Percentiles rank a stretch among this genome's conserved stretches.
phyloP scores from a whole-genome alignment of 179 eudicot species.

The Carnegiea gigantea region DNA sequence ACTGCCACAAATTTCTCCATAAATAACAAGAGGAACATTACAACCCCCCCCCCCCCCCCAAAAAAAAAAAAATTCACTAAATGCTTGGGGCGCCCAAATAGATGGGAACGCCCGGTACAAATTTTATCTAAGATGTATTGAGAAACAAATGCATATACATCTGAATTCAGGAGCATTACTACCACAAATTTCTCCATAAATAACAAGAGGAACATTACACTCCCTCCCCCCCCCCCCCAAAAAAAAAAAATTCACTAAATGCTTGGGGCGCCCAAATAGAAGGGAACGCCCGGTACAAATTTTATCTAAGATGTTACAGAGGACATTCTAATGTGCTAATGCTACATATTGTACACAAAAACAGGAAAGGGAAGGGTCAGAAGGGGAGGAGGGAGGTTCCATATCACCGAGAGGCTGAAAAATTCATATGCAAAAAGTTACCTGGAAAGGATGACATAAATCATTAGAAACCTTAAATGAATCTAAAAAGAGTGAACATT shows the following conservation, averaged over 20 bases:
- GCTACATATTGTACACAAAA: constrained; percentile 26
- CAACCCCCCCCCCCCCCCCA: too few species aligned
- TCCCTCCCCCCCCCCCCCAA: not conserved
- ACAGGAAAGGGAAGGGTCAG: not conserved
- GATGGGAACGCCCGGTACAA: constrained; percentile 29
- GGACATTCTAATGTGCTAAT: not conserved
- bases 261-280: constrained; percentile 21
- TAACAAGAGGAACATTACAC: not conserved
- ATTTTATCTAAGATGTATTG: constrained; percentile 22
- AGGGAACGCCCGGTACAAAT: constrained; percentile 30
- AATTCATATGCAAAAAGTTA: constrained; percentile 2
- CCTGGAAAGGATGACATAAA: constrained; percentile 1
- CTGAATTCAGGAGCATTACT: not conserved
- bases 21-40: not conserved
- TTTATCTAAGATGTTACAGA: constrained; percentile 26
- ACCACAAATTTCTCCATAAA: not conserved
- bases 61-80: constrained; percentile 10
- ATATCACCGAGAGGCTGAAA: constrained; percentile 9
- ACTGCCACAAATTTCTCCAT: not conserved
- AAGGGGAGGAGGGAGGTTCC: not conserved
- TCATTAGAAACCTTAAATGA: not conserved
- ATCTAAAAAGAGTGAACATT: not conserved
- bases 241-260: constrained; percentile 1
- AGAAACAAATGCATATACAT: constrained; percentile 14
- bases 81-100: constrained; percentile 20